These are phyloP conservation scores for Diaporthe sp. DNA, from an alignment of 2,329 filamentous ascomycete species.

Conservation along the genomic window DNA sequence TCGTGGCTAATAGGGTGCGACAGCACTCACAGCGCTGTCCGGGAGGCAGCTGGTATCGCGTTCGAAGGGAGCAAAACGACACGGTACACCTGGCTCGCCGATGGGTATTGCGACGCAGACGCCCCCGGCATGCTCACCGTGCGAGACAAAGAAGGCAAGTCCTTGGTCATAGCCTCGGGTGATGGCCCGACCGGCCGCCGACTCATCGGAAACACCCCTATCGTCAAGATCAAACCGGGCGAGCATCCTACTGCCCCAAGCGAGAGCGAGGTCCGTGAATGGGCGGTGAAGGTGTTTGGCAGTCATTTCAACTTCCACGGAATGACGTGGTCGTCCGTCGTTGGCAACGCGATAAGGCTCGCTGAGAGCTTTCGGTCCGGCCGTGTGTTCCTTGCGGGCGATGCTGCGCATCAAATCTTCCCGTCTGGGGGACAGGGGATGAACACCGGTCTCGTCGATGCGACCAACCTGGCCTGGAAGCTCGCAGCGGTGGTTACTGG, in stretches of 20 bases:
- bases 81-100: constrained; percentile 53
- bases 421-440: constrained; percentile 70
- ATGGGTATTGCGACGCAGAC: constrained; percentile 51
- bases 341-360: constrained; percentile 45
- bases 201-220: not conserved
- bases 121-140: constrained; percentile 33
- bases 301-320: constrained; percentile 30
- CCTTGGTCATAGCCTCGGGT: constrained; percentile 19
- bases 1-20: constrained; percentile 60
- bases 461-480: constrained; percentile 69
- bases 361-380: constrained; percentile 60
- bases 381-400: constrained; percentile 68
- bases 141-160: not conserved
- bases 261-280: constrained; percentile 1
- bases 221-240: not conserved
- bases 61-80: constrained; percentile 54
- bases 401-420: constrained; percentile 70
- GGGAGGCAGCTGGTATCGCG: constrained; percentile 54
- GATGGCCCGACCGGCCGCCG: constrained; percentile 23
- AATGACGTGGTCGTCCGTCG: constrained; percentile 28
- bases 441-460: constrained; percentile 69
- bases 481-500: constrained; percentile 47
- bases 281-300: constrained; percentile 5
- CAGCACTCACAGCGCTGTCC: constrained; percentile 56
- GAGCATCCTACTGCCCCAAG: not conserved